A percentile compares a stretch with the other conserved stretches of the same genome.
Evolutionary conservation across 768 basidiomycete genomes (phyloP).

Genomic region (Tulasnella sp.): DNA sequence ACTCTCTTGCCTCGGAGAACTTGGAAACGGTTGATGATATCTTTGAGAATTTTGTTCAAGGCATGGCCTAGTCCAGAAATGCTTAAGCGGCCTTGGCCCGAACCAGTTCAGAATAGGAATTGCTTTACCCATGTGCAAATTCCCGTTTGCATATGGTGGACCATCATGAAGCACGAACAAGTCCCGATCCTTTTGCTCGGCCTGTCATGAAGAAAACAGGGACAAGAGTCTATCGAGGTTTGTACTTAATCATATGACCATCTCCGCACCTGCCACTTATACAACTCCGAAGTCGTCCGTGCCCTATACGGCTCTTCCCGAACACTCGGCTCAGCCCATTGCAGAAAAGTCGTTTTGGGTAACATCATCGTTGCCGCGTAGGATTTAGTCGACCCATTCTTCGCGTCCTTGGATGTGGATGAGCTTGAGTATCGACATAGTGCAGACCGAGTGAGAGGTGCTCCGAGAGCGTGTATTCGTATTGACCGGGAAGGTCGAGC

Average conservation of each 20-base stretch:
- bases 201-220: slow-evolving; percentile 35
- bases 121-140: slow-evolving; percentile 81
- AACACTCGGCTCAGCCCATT: slow-evolving; percentile 54
- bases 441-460: not conserved
- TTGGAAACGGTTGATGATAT: slow-evolving; percentile 86
- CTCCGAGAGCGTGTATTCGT: not conserved
- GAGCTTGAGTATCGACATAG: not conserved
- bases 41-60: slow-evolving; percentile 91
- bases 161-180: slow-evolving; percentile 89
- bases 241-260: too few species aligned
- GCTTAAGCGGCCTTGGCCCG: too few species aligned
- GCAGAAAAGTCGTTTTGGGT: slow-evolving; percentile 70
- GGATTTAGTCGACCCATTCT: slow-evolving; percentile 20
- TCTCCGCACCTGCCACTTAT: slow-evolving; percentile 36
- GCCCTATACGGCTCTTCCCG: slow-evolving; percentile 46
- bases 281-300: slow-evolving; percentile 62
- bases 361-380: slow-evolving; percentile 60
- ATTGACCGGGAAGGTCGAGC: not conserved
- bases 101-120: too few species aligned
- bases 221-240: too few species aligned
- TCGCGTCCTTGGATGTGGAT: not conserved
- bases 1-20: slow-evolving; percentile 65
- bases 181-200: slow-evolving; percentile 50
- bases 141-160: slow-evolving; percentile 94
- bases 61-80: slow-evolving; percentile 94